Percentiles rank a stretch among this genome's conserved stretches.
Conservation (phyloP, 108 stramenopile genomes). For the Nitzschia inconspicua region DNA sequence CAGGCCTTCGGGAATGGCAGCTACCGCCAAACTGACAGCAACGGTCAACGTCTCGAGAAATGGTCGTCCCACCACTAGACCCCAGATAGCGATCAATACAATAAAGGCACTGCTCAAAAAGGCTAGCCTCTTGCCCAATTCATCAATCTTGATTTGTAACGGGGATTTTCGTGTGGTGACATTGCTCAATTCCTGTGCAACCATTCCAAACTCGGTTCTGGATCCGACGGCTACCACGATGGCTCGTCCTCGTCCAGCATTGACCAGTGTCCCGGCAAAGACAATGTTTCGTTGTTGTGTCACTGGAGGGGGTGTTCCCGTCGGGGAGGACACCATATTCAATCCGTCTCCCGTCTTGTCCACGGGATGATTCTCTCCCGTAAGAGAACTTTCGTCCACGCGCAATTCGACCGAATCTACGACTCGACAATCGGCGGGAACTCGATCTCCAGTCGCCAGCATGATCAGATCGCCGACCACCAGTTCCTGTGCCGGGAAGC, state of each 20-base stretch:
- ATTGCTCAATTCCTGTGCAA: slow-evolving; percentile 74
- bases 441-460: slow-evolving; percentile 58
- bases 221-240: slow-evolving; percentile 88
- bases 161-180: slow-evolving; percentile 85
- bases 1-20: slow-evolving; percentile 94
- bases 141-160: slow-evolving; percentile 95
- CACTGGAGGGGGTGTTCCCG: slow-evolving; percentile 36
- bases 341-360: slow-evolving; percentile 59
- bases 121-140: slow-evolving; percentile 84
- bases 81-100: slow-evolving; percentile 80
- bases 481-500: slow-evolving; percentile 77
- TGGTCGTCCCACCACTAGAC: slow-evolving; percentile 77
- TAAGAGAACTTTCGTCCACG: slow-evolving; percentile 87
- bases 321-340: not conserved
- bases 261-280: slow-evolving; percentile 94
- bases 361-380: slow-evolving; percentile 90
- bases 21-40: slow-evolving; percentile 96
- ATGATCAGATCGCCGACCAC: slow-evolving; percentile 95
- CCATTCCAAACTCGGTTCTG: slow-evolving; percentile 90
- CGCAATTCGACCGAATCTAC: slow-evolving; percentile 75
- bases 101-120: slow-evolving; percentile 79
- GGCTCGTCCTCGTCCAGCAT: slow-evolving; percentile 83
- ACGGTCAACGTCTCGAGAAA: slow-evolving; percentile 88
- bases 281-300: slow-evolving; percentile 87
- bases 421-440: slow-evolving; percentile 95